Evolutionary conservation across 139 green algal genomes (phyloP), one percentile per base, ranked within the genome.

Genomic region (Closterium sp.): DNA sequence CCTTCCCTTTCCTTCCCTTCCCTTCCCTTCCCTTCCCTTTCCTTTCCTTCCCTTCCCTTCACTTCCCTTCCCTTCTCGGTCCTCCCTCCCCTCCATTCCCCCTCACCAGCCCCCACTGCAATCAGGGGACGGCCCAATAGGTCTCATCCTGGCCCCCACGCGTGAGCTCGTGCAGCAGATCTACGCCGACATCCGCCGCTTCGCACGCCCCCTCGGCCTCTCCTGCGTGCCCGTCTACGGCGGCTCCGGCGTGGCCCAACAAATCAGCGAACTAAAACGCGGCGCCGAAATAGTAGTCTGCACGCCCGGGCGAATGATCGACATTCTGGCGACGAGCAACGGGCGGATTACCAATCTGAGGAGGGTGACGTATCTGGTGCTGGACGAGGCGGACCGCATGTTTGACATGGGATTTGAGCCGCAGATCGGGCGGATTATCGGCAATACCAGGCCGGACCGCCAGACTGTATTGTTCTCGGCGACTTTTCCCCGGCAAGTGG

Each of bases 351-450:
- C 98, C 70, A 99, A 99, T 95, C 88, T 99, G 91, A 94, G 96
- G 62, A 95, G 98, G 3, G 98, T 99, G 30, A 99, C 98, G 0
- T 99, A 98, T 95, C 93, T 99, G 62, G 98, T 99, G 19, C 92
- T 99, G 94, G 98, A 99, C 90, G 98, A 99, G 95, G 98, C 98
- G 0, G 98, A 99, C 91, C 96, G 98, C 92, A 99, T 99, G 98
- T 99, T 99, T 94, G 98, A 99, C 97, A 99, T 99, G 98, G 97
- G 97, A 2, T 98, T 98, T 50, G 97, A 98, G 92, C 97, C 97
- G 86, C 97, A 98, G 94, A 98, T 98, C 95, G 97, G 93, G 90
- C 93, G 96, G 85, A 96, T 98, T 29, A 92, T 98, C 62, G 90
- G 96, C 31, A 98, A 98, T 94, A 97, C 98, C 27, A 96, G 98